phyloP scores from a whole-genome alignment of 768 basidiomycete genomes.

The Pleurotus eryngii region DNA sequence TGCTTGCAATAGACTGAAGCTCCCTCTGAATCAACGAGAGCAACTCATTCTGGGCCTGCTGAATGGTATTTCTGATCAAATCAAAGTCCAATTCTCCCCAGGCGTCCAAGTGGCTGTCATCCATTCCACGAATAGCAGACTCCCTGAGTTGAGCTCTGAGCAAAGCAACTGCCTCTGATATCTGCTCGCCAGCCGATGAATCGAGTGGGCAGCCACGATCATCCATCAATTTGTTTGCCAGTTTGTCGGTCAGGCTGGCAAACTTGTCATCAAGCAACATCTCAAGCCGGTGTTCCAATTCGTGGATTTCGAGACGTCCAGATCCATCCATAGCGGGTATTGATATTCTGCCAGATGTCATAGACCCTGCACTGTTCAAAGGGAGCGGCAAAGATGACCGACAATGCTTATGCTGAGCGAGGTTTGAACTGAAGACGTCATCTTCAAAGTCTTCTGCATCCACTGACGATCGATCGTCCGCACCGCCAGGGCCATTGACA shows the following conservation, averaged over 20 bases:
- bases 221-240: constrained; percentile 22
- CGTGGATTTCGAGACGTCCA: constrained; percentile 54
- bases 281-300: constrained; percentile 59
- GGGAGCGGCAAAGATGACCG: constrained; percentile 59
- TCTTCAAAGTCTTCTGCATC: constrained; percentile 22
- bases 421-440: constrained; percentile 32
- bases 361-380: constrained; percentile 41
- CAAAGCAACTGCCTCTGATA: constrained; percentile 62
- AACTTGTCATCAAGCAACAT: constrained; percentile 71
- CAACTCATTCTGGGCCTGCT: constrained; percentile 65
- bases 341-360: constrained; percentile 41
- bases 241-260: constrained; percentile 41
- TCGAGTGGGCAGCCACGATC: constrained; percentile 25
- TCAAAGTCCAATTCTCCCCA: constrained; percentile 79
- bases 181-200: constrained; percentile 55
- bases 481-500: constrained; percentile 53
- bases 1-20: constrained; percentile 41
- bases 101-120: constrained; percentile 67
- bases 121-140: constrained; percentile 51
- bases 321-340: constrained; percentile 48
- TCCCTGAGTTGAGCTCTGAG: constrained; percentile 69
- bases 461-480: constrained; percentile 19
- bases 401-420: constrained; percentile 37
- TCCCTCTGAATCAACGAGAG: constrained; percentile 56
- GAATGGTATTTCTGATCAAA: constrained; percentile 64